phyloP scores from a whole-genome alignment of 1,284 basidiomycete species.

The Sparassis latifolia region DNA sequence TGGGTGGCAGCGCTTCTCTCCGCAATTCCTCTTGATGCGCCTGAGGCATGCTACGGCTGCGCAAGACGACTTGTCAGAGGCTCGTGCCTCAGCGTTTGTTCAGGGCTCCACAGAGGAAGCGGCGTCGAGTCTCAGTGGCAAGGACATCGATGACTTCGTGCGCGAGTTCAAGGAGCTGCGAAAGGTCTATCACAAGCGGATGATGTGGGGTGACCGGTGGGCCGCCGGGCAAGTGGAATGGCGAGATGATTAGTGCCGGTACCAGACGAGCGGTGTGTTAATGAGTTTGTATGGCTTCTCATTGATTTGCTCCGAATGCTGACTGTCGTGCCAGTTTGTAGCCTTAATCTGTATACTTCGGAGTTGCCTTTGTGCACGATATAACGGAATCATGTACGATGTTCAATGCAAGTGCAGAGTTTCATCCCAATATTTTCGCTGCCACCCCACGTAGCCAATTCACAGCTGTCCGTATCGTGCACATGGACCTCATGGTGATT shows the following conservation, averaged over 20 bases:
- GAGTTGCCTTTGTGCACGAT: too few relatives aligned
- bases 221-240: constrained; percentile 77
- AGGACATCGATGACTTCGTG: constrained; percentile 81
- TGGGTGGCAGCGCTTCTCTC: constrained; percentile 61
- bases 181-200: constrained; percentile 85
- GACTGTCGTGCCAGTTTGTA: too few relatives aligned
- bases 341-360: too few relatives aligned
- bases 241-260: constrained; percentile 27
- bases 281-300: neutral
- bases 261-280: neutral
- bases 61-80: constrained; percentile 85
- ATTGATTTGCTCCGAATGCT: too few relatives aligned
- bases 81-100: constrained; percentile 74
- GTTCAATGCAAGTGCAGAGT: too few relatives aligned
- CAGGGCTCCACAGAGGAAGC: constrained; percentile 40
- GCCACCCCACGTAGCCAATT: too few relatives aligned
- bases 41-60: constrained; percentile 80
- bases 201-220: constrained; percentile 87
- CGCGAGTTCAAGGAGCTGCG: constrained; percentile 80
- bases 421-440: too few relatives aligned
- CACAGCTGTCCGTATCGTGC: too few relatives aligned
- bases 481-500: too few relatives aligned
- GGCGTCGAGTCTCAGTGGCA: constrained; percentile 32
- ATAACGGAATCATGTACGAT: too few relatives aligned
- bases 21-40: constrained; percentile 82